Percentiles rank a stretch among this genome's conserved stretches.
Evolutionary conservation across 805 yeast species (phyloP).

Genomic region (Trichomonascus vanleenenianus): DNA sequence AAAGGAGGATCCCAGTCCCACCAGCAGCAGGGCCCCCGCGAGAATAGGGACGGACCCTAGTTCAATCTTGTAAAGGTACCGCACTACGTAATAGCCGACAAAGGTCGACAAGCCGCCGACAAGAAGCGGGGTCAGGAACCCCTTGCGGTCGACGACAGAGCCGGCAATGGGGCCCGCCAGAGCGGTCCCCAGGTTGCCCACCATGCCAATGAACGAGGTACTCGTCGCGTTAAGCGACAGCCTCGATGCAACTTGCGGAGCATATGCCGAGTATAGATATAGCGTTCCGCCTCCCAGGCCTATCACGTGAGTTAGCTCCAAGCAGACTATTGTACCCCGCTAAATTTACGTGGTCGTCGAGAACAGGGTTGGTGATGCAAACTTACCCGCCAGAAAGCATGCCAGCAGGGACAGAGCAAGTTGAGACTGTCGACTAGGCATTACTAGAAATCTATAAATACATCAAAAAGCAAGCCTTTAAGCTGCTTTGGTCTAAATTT

Average conservation of each 20-base stretch:
- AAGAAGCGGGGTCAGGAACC: slow-evolving; percentile 40
- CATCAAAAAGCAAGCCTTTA: too few species aligned
- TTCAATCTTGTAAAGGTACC: slow-evolving; percentile 39
- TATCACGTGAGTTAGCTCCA: neutral
- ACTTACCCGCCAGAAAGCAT: slow-evolving; percentile 15
- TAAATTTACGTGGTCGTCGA: neutral
- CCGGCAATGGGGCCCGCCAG: slow-evolving; percentile 68
- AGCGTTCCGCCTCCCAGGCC: slow-evolving; percentile 66
- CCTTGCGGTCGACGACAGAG: slow-evolving; percentile 50
- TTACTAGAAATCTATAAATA: neutral
- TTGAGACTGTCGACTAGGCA: slow-evolving; percentile 3
- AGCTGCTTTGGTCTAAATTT: too few species aligned
- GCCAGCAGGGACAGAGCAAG: slow-evolving; percentile 10
- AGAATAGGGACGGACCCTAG: slow-evolving; percentile 32
- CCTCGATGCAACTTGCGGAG: slow-evolving; percentile 62
- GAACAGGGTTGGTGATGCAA: neutral
- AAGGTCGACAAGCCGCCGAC: slow-evolving; percentile 44
- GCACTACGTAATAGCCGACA: slow-evolving; percentile 49
- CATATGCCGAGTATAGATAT: slow-evolving; percentile 67
- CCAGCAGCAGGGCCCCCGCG: slow-evolving; percentile 40
- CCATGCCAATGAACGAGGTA: slow-evolving; percentile 55
- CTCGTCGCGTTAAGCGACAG: slow-evolving; percentile 54
- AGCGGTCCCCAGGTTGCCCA: slow-evolving; percentile 58
- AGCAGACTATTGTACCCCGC: too few species aligned
- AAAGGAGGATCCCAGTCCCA: slow-evolving; percentile 67